Conservation (phyloP, 2,329 filamentous ascomycete species). For the Cladosporium sp. region DNA sequence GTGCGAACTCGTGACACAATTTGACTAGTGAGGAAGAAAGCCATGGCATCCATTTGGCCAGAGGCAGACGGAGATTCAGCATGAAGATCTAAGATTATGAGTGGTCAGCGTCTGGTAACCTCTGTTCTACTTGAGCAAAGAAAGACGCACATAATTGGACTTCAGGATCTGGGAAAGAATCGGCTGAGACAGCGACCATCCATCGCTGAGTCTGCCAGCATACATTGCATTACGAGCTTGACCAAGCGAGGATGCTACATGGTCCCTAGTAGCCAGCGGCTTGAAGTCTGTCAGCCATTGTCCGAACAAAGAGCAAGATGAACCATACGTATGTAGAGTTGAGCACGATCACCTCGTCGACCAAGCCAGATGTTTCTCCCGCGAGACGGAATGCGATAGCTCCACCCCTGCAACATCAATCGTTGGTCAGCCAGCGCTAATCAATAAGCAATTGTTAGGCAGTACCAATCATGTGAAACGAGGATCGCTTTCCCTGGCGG, state of each 20-base stretch:
- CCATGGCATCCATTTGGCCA: conserved; percentile 40
- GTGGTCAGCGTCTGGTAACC: not conserved
- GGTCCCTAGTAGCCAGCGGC: not conserved
- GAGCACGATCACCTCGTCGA: conserved; percentile 52
- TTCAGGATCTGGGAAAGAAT: not conserved
- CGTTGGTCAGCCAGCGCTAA: too few species aligned
- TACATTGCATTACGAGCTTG: not conserved
- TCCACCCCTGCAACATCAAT: conserved; percentile 40
- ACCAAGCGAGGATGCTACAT: not conserved
- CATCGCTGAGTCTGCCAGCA: not conserved
- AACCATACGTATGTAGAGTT: conserved; percentile 52
- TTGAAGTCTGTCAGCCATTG: not conserved
- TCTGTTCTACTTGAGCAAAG: too few species aligned
- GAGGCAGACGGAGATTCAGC: conserved; percentile 44
- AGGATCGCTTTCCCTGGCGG: not conserved
- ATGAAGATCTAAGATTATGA: conserved; percentile 41
- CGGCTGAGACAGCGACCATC: not conserved
- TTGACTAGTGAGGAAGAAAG: conserved; percentile 44
- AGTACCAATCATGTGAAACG: conserved; percentile 10
- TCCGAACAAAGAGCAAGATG: not conserved
- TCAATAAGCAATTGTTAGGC: conserved; percentile 37
- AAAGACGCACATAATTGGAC: not conserved
- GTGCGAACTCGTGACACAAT: conserved; percentile 19
- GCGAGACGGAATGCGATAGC: conserved; percentile 53
- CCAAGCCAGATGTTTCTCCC: conserved; percentile 53